phyloP scores from a whole-genome alignment of 371 early-diverging fungal species.

The Mucor velutinosus region DNA sequence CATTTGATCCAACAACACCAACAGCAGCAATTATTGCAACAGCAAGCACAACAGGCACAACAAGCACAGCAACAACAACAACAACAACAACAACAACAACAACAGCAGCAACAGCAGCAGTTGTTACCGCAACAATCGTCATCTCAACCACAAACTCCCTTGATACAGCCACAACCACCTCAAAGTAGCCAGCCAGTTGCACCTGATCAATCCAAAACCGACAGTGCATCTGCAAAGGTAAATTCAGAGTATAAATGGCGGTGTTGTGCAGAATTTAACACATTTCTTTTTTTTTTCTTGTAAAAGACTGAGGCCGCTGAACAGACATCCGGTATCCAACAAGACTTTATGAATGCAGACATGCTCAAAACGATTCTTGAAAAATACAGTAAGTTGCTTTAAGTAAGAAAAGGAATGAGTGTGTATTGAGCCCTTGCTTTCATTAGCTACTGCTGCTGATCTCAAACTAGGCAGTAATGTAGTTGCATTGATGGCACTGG shows the following conservation, averaged over 20 bases:
- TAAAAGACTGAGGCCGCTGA: slow-evolving; percentile 55
- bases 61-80: slow-evolving; percentile 4
- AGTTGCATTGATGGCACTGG: slow-evolving; percentile 68
- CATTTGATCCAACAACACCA: slow-evolving; percentile 20
- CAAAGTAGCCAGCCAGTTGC: not conserved
- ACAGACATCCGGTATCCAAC: slow-evolving; percentile 38
- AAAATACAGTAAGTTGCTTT: slow-evolving; percentile 39
- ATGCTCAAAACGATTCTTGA: slow-evolving; percentile 43
- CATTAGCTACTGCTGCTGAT: not conserved
- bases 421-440: not conserved
- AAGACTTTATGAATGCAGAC: slow-evolving; percentile 57
- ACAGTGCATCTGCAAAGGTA: not conserved
- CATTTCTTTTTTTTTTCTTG: not conserved
- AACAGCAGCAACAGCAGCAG: not conserved
- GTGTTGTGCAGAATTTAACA: too few species aligned
- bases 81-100: not conserved
- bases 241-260: not conserved
- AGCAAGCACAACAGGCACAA: slow-evolving; percentile 4
- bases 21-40: slow-evolving; percentile 11
- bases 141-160: slow-evolving; percentile 1
- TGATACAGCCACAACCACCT: slow-evolving; percentile 4
- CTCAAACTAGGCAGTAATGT: slow-evolving; percentile 59
- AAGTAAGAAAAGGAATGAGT: not conserved
- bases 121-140: slow-evolving; percentile 7
- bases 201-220: not conserved